A percentile compares a stretch with the other conserved stretches of the same genome.
Conservation (phyloP, 1,284 basidiomycete genomes). For the Ustilago shanxiensis region DNA sequence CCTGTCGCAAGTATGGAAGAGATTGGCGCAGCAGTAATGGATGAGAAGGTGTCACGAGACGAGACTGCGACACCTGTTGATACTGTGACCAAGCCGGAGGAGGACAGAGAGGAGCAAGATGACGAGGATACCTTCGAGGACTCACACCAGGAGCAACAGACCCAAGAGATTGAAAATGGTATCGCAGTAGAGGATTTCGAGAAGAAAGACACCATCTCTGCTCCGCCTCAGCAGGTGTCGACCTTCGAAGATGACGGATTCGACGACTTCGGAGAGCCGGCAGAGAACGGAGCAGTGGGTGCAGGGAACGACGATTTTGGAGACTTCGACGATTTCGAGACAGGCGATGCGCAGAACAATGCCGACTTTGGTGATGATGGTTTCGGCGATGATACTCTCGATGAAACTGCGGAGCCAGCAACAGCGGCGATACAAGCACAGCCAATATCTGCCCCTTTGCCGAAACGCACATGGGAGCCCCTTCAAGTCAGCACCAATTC, state of each 20-base stretch:
- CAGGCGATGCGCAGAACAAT: slow-evolving; percentile 30
- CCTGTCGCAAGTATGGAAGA: neutral
- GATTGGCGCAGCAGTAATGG: neutral
- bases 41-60: too few species aligned
- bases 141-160: slow-evolving; percentile 22
- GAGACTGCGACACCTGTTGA: neutral
- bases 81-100: neutral
- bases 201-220: slow-evolving; percentile 8
- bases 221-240: neutral
- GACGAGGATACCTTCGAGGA: slow-evolving; percentile 12
- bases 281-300: slow-evolving; percentile 8
- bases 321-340: slow-evolving; percentile 56
- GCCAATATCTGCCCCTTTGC: slow-evolving; percentile 3
- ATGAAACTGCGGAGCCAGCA: slow-evolving; percentile 4
- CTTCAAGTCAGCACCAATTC: slow-evolving; percentile 36
- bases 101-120: neutral
- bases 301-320: slow-evolving; percentile 46
- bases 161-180: neutral
- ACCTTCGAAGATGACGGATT: slow-evolving; percentile 36
- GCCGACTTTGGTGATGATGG: slow-evolving; percentile 29
- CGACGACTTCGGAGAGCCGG: slow-evolving; percentile 49
- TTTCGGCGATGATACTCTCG: slow-evolving; percentile 29
- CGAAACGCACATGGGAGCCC: slow-evolving; percentile 27
- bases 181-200: slow-evolving; percentile 5
- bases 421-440: slow-evolving; percentile 1